Conservation (phyloP, 345 rosid genomes). For the Schrenkiella parvula region DNA sequence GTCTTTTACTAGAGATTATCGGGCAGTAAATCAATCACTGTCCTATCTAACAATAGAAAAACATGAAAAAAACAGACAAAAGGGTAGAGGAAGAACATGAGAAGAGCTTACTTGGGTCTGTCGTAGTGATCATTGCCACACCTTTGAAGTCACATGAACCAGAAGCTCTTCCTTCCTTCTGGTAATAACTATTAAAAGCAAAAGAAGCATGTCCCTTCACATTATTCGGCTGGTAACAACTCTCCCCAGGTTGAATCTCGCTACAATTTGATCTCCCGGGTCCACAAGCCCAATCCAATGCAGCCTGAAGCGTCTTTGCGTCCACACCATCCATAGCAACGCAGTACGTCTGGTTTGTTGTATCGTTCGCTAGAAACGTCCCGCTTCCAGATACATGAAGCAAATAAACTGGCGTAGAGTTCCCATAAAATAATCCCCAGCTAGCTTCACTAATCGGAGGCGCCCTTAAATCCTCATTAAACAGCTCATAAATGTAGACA, state of each 20-base stretch:
- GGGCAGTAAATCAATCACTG: slow-evolving; percentile 6
- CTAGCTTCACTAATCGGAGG: slow-evolving; percentile 77
- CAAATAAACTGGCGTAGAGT: slow-evolving; percentile 77
- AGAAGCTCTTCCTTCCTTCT: slow-evolving; percentile 64
- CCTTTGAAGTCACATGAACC: slow-evolving; percentile 98
- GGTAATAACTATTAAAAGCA: slow-evolving; percentile 98
- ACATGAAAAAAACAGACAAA: neutral
- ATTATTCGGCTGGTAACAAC: slow-evolving; percentile 83
- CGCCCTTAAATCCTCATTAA: slow-evolving; percentile 81
- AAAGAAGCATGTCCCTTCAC: slow-evolving; percentile 84
- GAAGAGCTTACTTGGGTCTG: slow-evolving; percentile 81
- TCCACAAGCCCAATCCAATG: slow-evolving; percentile 98
- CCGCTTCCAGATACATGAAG: slow-evolving; percentile 95
- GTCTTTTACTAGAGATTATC: neutral
- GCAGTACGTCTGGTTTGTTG: slow-evolving; percentile 89
- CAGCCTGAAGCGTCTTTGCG: slow-evolving; percentile 70
- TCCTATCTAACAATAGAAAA: neutral
- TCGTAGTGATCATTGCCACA: slow-evolving; percentile 88
- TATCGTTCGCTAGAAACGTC: slow-evolving; percentile 79
- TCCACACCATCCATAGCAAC: slow-evolving; percentile 72
- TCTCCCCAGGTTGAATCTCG: slow-evolving; percentile 90
- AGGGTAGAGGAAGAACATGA: neutral
- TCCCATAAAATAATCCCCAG: slow-evolving; percentile 89
- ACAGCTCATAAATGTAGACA: slow-evolving; percentile 79
- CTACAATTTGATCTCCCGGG: slow-evolving; percentile 87